phyloP scores from a whole-genome alignment of 148 eudicot genomes.

The Amaranthus palmeri region DNA sequence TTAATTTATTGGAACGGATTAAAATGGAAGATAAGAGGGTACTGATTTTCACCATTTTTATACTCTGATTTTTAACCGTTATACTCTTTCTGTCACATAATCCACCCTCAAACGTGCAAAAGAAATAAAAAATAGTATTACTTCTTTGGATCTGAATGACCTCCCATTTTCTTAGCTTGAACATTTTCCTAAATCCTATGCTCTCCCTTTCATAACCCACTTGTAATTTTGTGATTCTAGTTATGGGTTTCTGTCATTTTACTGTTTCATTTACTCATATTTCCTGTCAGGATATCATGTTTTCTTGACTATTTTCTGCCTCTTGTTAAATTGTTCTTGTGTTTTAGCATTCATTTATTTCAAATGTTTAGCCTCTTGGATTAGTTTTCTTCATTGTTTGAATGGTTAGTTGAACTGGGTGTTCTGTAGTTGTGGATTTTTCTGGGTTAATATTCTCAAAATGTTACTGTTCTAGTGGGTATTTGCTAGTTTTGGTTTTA shows the following conservation, averaged over 20 bases:
- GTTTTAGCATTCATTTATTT: constrained; percentile 8
- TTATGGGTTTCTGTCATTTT: constrained; percentile 27
- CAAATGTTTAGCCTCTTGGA: neutral
- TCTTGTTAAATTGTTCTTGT: constrained; percentile 19
- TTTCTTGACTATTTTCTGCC: constrained; percentile 8
- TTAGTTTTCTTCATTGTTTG: constrained; percentile 19
- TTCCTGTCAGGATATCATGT: constrained; percentile 10
- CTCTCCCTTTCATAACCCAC: constrained; percentile 14
- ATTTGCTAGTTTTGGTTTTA: neutral
- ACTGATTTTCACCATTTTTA: neutral
- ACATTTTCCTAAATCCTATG: constrained; percentile 14
- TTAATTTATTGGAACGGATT: too few species aligned
- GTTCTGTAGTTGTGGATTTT: constrained; percentile 6
- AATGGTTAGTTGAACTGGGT: neutral
- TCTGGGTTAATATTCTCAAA: neutral
- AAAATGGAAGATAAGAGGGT: too few species aligned
- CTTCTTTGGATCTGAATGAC: constrained; percentile 18
- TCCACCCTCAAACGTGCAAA: constrained; percentile 8
- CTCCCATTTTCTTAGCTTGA: constrained; percentile 8
- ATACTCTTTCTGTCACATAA: constrained; percentile 11
- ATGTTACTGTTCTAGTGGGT: constrained; percentile 2
- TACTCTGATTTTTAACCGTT: constrained; percentile 28
- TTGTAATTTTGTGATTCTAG: constrained; percentile 21
- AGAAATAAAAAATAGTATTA: neutral
- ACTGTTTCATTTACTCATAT: constrained; percentile 23